A percentile compares a stretch with the other conserved stretches of the same genome.
Conservation (phyloP, 2,329 filamentous ascomycete species). For the Aspergillus sp. region DNA sequence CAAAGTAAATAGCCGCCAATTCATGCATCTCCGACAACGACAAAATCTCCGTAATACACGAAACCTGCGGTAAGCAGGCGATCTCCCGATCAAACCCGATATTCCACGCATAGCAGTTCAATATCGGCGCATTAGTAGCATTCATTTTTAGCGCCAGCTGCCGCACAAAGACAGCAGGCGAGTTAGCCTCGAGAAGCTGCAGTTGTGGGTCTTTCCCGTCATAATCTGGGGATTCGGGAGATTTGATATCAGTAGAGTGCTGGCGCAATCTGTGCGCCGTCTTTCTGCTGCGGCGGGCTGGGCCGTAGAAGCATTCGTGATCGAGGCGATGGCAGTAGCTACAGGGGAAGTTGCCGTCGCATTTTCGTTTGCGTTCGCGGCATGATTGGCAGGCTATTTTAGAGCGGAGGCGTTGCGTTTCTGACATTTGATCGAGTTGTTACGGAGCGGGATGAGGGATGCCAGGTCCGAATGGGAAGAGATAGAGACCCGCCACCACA, state of each 20-base stretch:
- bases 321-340: not conserved
- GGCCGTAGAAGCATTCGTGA: not conserved
- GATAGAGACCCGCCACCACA: no score
- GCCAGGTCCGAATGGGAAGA: not conserved
- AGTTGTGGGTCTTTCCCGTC: not conserved
- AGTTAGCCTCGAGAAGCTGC: not conserved
- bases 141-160: not conserved
- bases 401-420: not conserved
- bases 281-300: not conserved
- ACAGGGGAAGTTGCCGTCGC: not conserved
- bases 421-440: not conserved
- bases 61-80: not conserved
- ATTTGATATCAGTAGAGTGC: not conserved
- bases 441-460: not conserved
- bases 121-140: not conserved
- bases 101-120: not conserved
- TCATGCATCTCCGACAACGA: not conserved
- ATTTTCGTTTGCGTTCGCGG: not conserved
- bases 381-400: not conserved
- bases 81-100: not conserved
- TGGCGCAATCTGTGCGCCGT: not conserved
- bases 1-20: constrained; percentile 2
- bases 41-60: constrained; percentile 4
- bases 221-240: not conserved
- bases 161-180: not conserved